Conservation (phyloP, 192 early-diverging fungal species). For the Backusella psychrophila region DNA sequence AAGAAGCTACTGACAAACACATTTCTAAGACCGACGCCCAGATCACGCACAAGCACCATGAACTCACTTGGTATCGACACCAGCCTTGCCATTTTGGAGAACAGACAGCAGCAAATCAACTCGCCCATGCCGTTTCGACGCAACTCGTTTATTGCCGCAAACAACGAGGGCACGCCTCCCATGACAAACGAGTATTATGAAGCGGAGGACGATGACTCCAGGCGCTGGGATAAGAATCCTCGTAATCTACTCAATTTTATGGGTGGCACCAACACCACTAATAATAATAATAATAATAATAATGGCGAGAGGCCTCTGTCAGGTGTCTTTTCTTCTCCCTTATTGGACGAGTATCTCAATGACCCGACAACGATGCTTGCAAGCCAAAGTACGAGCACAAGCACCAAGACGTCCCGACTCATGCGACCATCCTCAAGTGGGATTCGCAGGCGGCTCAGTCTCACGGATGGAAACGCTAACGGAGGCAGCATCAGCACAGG, state of each 20-base stretch:
- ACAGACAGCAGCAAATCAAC: not conserved
- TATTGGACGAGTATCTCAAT: conserved; percentile 7
- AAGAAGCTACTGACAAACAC: conserved; percentile 23
- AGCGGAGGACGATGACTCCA: conserved; percentile 53
- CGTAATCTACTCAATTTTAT: conserved; percentile 23
- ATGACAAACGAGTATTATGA: conserved; percentile 32
- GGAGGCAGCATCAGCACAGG: not conserved
- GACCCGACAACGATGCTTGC: not conserved
- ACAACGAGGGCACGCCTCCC: conserved; percentile 14
- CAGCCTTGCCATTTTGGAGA: conserved; percentile 7
- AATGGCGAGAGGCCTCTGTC: conserved; percentile 21
- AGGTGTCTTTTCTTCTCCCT: not conserved
- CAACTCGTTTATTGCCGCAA: conserved; percentile 18
- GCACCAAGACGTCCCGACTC: not conserved
- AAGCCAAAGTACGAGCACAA: not conserved
- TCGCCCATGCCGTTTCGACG: conserved; percentile 29
- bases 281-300: not conserved
- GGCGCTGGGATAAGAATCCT: conserved; percentile 40
- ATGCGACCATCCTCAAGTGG: conserved; percentile 29
- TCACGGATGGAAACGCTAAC: conserved; percentile 17
- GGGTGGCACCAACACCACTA: conserved; percentile 9
- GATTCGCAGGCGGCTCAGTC: conserved; percentile 47
- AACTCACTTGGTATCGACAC: conserved; percentile 25
- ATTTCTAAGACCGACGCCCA: conserved; percentile 11
- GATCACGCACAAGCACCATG: conserved; percentile 34